Evolutionary conservation across 1,284 basidiomycete species (phyloP), one percentile per base, ranked within the genome.

Genomic region (Ganoderma lingzhi): DNA sequence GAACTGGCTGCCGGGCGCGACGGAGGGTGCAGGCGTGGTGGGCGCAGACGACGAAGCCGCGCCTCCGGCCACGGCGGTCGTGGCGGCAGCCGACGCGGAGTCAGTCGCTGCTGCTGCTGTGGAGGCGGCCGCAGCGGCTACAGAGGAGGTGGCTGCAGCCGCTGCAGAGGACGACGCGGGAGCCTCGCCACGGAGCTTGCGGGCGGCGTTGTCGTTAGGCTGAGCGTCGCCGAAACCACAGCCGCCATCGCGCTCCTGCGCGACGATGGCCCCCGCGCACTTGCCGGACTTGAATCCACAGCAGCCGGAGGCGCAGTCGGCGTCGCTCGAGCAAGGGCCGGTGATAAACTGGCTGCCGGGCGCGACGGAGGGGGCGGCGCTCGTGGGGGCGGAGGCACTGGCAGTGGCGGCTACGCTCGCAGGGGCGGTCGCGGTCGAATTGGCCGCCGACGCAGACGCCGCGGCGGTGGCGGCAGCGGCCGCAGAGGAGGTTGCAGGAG

Each of bases 261-360:
- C 66, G 62, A 71, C 58, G 61, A 67, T 62, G 23, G 70, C 62
- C 19, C 70, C 70, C 0, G 70, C 70, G 66, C 70, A 71, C 66
- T 66, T 68, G 62, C 70, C 70, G 17, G 41, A 35, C 45, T 39
- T 63, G 70, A 68, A 68, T 9, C 70, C 70, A 63, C 70, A 71
- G 64, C 70, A 71, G 56, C 66, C 64, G 6, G 65, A 67, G 28
- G 65, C 65, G 58, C 70, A 71, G 10, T 71, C 70, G n/a, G 64
- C 60, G 64, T 71, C 70, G 70, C 61, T 63, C 28, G 61, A 19
- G 48, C 70, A 71, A 1, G 64, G 44, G 3, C 61, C 66, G 17
- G 65, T 67, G 66, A 70, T 66, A 61, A 66, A 67, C 62, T 70
- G 65, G 19, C 58, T 68, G 61, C 66, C 66, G 6, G 63, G 45